Evolutionary conservation across 768 basidiomycete species (phyloP).

Genomic region (Auriscalpium orientale): DNA sequence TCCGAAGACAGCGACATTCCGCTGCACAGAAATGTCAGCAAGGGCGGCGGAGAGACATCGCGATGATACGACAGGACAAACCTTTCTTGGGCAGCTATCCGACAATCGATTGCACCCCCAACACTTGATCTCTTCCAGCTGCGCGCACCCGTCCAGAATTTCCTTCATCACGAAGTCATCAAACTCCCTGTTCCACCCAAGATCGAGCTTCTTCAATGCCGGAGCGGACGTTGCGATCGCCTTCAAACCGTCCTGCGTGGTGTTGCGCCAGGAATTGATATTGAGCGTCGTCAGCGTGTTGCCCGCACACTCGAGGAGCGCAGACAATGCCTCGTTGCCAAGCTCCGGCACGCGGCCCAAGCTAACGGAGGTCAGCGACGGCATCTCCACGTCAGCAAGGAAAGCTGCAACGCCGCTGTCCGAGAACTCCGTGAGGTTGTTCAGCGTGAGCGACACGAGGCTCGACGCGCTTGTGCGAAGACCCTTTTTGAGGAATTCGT

Average conservation of each 20-base stretch:
- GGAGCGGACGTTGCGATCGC: conserved; percentile 26
- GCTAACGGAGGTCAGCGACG: conserved; percentile 29
- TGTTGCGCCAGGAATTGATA: conserved; percentile 73
- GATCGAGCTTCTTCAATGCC: conserved; percentile 54
- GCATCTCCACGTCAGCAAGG: conserved; percentile 33
- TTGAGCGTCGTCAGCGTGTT: conserved; percentile 47
- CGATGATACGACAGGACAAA: conserved; percentile 18
- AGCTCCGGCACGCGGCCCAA: conserved; percentile 8
- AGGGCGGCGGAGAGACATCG: background rate
- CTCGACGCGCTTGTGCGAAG: conserved; percentile 39
- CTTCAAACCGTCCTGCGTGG: conserved; percentile 39
- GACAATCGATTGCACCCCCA: conserved; percentile 49
- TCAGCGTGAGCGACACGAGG: conserved; percentile 48
- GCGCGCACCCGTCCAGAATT: conserved; percentile 41
- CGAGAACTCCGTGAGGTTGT: conserved; percentile 53
- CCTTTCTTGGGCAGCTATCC: conserved; percentile 41
- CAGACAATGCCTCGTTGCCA: conserved; percentile 28
- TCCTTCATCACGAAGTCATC: conserved; percentile 79
- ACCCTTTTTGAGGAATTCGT: conserved; percentile 53
- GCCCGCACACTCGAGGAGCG: conserved; percentile 60
- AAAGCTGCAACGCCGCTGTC: conserved; percentile 64
- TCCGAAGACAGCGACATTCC: conserved; percentile 21
- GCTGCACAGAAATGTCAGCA: conserved; percentile 2
- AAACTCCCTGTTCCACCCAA: conserved; percentile 79
- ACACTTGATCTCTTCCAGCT: conserved; percentile 39